phyloP scores from a whole-genome alignment of 345 rosid genomes.

The Turnera subulata region DNA sequence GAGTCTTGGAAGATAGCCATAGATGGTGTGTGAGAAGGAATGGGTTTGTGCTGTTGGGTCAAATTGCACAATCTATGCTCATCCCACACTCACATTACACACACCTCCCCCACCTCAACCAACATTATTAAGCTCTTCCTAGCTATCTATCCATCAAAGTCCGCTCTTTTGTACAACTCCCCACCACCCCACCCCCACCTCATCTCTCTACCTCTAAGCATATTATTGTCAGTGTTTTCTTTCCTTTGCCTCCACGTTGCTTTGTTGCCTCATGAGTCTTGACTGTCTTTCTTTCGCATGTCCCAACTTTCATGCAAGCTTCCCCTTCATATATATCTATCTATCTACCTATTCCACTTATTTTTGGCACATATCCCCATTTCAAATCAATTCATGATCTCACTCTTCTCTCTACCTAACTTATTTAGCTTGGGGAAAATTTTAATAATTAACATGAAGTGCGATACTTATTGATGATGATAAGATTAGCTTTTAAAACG shows the following conservation, averaged over 20 bases:
- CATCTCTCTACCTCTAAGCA: not conserved
- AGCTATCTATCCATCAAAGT: not conserved
- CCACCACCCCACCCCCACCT: not conserved
- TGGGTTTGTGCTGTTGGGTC: constrained; percentile 26
- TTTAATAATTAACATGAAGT: no score
- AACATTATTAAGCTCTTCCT: constrained; percentile 18
- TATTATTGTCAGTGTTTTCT: constrained; percentile 27
- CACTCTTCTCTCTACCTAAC: constrained; percentile 9
- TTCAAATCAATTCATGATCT: constrained; percentile 26
- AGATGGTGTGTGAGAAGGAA: constrained; percentile 16
- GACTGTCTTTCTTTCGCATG: constrained; percentile 3
- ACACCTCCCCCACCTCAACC: constrained; percentile 17
- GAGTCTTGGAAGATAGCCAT: not conserved
- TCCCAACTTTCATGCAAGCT: constrained; percentile 11
- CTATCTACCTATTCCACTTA: not conserved
- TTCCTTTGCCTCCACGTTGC: constrained; percentile 40
- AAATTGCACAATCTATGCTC: constrained; percentile 19
- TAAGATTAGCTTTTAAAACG: no score
- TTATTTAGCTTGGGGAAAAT: no score
- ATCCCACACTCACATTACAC: not conserved
- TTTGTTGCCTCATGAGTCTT: constrained; percentile 8
- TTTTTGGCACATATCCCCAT: constrained; percentile 28
- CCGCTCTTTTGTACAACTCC: not conserved
- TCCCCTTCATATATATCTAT: not conserved
- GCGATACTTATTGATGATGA: no score